phyloP scores from a whole-genome alignment of 1,139 yeast species.

The Suhomyces bribrorum region DNA sequence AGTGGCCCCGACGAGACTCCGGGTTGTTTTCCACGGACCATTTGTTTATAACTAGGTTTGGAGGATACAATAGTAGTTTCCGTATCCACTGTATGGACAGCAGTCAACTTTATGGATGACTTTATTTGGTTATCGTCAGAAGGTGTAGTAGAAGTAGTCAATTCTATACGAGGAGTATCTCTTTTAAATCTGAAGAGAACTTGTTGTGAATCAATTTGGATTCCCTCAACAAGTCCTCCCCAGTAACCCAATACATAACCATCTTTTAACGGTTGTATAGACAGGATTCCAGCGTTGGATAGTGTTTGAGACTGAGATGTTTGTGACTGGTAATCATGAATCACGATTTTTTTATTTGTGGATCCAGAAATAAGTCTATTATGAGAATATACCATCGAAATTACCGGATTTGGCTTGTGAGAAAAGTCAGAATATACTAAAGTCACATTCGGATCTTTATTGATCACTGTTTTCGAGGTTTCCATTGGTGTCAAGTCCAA shows the following conservation, averaged over 20 bases:
- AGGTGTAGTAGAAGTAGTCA: conserved; percentile 7
- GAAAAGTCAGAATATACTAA: conserved; percentile 26
- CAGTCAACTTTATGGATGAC: conserved; percentile 15
- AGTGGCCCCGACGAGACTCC: conserved; percentile 15
- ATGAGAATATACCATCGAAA: conserved; percentile 32
- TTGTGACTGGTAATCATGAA: conserved; percentile 24
- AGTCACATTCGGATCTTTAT: conserved; percentile 22
- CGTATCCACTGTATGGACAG: conserved; percentile 7
- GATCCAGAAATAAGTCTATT: conserved; percentile 44
- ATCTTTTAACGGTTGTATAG: conserved; percentile 14
- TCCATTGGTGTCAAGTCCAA: not conserved
- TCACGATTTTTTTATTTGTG: conserved; percentile 31
- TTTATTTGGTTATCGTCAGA: conserved; percentile 10
- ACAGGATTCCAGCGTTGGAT: conserved; percentile 13
- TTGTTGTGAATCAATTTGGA: conserved; percentile 3
- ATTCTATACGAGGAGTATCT: conserved; percentile 14
- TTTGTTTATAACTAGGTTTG: conserved; percentile 16
- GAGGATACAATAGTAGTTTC: not conserved
- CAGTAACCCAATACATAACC: conserved; percentile 37
- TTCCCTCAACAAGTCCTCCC: conserved; percentile 39
- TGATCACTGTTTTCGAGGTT: conserved; percentile 20
- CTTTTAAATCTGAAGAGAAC: conserved; percentile 7
- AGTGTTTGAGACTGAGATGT: conserved; percentile 13
- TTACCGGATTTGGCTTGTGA: conserved; percentile 55
- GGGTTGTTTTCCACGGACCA: conserved; percentile 15